Conservation (phyloP, 768 basidiomycete species). For the Royoungia palumana region DNA sequence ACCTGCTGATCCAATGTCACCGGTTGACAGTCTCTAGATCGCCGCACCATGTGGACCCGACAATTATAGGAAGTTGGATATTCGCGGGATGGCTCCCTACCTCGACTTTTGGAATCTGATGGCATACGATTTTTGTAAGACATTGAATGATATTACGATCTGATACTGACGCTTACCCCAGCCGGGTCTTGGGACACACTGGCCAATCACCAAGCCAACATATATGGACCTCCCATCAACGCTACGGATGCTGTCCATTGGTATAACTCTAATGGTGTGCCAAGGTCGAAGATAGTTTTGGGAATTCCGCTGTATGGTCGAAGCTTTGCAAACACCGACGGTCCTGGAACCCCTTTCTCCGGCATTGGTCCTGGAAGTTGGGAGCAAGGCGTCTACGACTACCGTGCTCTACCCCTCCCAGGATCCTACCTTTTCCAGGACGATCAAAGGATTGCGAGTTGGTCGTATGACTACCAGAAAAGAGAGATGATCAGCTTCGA, state of each 20-base stretch:
- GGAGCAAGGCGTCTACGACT: slow-evolving; percentile 92
- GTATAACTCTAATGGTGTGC: slow-evolving; percentile 70
- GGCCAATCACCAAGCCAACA: slow-evolving; percentile 83
- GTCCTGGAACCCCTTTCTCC: slow-evolving; percentile 74
- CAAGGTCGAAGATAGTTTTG: slow-evolving; percentile 76
- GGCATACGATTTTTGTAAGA: slow-evolving; percentile 79
- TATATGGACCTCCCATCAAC: slow-evolving; percentile 66
- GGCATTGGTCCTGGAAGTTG: slow-evolving; percentile 87
- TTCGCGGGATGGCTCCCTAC: slow-evolving; percentile 80
- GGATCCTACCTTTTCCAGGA: slow-evolving; percentile 67
- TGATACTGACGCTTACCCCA: slow-evolving; percentile 26
- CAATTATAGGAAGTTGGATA: slow-evolving; percentile 76
- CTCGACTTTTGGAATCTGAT: slow-evolving; percentile 99
- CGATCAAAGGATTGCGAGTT: slow-evolving; percentile 68
- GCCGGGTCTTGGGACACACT: slow-evolving; percentile 74
- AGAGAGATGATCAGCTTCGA: slow-evolving; percentile 86
- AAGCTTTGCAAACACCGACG: slow-evolving; percentile 81
- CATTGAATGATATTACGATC: slow-evolving; percentile 18
- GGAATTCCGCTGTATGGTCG: slow-evolving; percentile 95
- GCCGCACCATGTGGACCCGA: slow-evolving; percentile 91
- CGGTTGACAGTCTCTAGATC: slow-evolving; percentile 46
- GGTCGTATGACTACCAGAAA: slow-evolving; percentile 72
- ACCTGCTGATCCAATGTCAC: neutral
- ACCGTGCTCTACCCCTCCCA: slow-evolving; percentile 80
- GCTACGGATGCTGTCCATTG: slow-evolving; percentile 62